Conservation (phyloP, 164 flowering plant genomes). For the Cinnamomum micranthum region DNA sequence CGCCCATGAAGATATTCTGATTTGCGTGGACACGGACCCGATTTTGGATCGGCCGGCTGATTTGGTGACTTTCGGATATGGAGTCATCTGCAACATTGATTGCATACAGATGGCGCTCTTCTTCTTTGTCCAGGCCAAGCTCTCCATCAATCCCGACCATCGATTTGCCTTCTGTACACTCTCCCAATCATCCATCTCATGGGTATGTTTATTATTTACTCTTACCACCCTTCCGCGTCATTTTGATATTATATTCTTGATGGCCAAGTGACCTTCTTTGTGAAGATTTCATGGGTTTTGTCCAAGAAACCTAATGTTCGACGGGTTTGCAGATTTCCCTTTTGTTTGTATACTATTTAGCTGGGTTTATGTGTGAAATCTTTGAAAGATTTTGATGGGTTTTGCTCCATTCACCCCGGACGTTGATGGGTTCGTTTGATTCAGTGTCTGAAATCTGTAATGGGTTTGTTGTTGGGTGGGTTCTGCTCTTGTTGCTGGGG, state of each 20-base stretch:
- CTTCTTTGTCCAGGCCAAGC: constrained; percentile 74
- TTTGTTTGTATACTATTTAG: too few species aligned
- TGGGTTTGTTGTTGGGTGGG: not conserved
- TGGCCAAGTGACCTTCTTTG: not conserved
- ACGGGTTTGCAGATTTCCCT: too few species aligned
- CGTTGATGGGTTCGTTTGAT: not conserved
- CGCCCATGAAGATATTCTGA: constrained; percentile 72
- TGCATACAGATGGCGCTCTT: constrained; percentile 73
- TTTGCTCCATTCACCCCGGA: not conserved
- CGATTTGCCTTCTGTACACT: constrained; percentile 74
- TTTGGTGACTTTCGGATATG: constrained; percentile 42
- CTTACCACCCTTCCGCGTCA: not conserved
- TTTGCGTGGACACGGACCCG: constrained; percentile 69
- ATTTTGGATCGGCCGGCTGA: constrained; percentile 74
- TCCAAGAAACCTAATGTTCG: not conserved
- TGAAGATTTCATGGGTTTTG: not conserved
- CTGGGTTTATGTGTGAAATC: not conserved
- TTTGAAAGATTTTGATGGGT: too few species aligned
- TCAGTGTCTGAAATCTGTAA: not conserved
- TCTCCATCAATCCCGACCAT: constrained; percentile 77
- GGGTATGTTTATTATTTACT: constrained; percentile 38
- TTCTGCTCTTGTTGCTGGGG: too few species aligned
- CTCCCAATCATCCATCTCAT: constrained; percentile 50
- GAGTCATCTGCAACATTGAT: constrained; percentile 72
- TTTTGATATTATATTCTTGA: not conserved